Base-by-base conservation (phyloP, 2,329 filamentous ascomycete species). In the Ceratocystis alfenasii region DNA sequence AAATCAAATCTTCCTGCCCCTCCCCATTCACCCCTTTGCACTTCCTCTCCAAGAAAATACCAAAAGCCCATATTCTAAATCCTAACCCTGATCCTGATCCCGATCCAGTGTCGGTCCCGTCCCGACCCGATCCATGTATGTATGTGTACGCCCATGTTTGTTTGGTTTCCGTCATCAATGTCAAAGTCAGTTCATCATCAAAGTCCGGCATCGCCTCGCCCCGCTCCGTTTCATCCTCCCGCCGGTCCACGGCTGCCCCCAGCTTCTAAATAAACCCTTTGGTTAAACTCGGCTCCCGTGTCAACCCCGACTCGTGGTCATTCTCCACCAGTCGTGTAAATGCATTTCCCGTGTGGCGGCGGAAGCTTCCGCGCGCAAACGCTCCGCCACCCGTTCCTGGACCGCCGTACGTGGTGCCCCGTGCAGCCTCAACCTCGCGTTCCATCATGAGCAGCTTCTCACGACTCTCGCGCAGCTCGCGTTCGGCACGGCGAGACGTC, bases 401-500 rank as follows among this genome's bases (percentile, higher is more conserved):
- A 72, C 5, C 74, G 71, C 71, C 3, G 74, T 74, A 8, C 76
- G 77, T 74, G 81, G 85, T 72, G 92, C 88, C 69, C 84, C 78
- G 44, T 88, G 80, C 33, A 1, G 85, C 86, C 70, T 95, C 91
- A 7, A 96, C 76, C 75, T 97, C 93, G 61, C 91, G 84, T 76
- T 96, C 92, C n/a, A 97, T 79, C 41, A 87, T 82, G 33, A 92
- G 77, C 0, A 80, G 81, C 76, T 88, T 93, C 76, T 97, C 94
- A 69, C 83, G 85, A 76, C 96, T 93, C 74, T 96, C 90, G 5
- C 90, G 83, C 17, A 96, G 81, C 72, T 97, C 93, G 55, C 93
- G 85, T 75, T 99, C 93, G 17, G 90, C 90, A 55, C 93, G 86
- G 66, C 93, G 88, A 30, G 89, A 87, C 30, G 86, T 82, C 53